phyloP scores from a whole-genome alignment of 2,329 filamentous ascomycete genomes.

The Diaporthe velutina region DNA sequence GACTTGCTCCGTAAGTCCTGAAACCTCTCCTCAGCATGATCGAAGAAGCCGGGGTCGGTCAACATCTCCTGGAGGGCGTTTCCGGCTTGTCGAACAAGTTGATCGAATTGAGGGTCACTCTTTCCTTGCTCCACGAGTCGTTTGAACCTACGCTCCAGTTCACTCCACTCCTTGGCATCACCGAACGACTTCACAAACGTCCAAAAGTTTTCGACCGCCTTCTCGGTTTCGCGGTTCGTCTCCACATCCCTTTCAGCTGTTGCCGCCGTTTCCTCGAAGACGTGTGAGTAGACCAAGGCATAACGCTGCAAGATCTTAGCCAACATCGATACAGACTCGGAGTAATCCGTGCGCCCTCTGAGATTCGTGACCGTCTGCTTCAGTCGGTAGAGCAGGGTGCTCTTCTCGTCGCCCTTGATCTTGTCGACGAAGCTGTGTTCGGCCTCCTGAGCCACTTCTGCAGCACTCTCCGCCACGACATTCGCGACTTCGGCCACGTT shows the following conservation, averaged over 20 bases:
- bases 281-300: slow-evolving; percentile 81
- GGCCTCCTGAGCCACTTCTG: slow-evolving; percentile 69
- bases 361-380: slow-evolving; percentile 82
- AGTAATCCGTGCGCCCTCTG: slow-evolving; percentile 83
- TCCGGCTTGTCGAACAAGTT: slow-evolving; percentile 79
- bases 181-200: slow-evolving; percentile 84
- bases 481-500: slow-evolving; percentile 68
- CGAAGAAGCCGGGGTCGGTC: slow-evolving; percentile 88
- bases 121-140: slow-evolving; percentile 79
- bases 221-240: slow-evolving; percentile 80
- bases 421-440: slow-evolving; percentile 81
- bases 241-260: slow-evolving; percentile 78
- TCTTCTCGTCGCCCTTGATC: slow-evolving; percentile 77
- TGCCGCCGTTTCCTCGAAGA: slow-evolving; percentile 74
- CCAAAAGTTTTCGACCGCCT: slow-evolving; percentile 86
- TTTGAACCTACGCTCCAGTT: slow-evolving; percentile 76
- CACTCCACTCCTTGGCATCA: slow-evolving; percentile 79
- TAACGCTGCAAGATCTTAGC: slow-evolving; percentile 83
- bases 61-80: slow-evolving; percentile 84
- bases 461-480: slow-evolving; percentile 65
- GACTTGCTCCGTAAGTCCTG: slow-evolving; percentile 65
- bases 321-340: slow-evolving; percentile 85
- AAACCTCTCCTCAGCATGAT: slow-evolving; percentile 73
- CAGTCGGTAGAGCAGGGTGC: slow-evolving; percentile 80
- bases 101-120: slow-evolving; percentile 86